Conservation (phyloP, 371 early-diverging fungal genomes). For the Pancytospora philotis region DNA sequence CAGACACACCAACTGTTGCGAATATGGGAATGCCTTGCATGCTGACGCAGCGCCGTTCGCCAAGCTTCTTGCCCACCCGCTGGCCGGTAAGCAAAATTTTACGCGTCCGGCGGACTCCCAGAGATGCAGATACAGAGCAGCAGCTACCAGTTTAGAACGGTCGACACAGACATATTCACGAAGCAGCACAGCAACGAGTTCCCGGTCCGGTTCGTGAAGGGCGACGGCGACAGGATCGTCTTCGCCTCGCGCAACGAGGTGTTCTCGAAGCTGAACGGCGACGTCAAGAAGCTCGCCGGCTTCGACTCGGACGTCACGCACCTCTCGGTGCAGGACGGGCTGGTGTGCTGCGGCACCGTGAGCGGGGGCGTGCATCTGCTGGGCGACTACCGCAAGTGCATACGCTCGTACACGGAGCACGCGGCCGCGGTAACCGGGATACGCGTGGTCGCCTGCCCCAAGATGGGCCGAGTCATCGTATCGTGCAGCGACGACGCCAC, state of each 20-base stretch:
- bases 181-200: not conserved
- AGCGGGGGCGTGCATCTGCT: conserved; percentile 29
- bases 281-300: conserved; percentile 25
- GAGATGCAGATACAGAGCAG: conserved; percentile 45
- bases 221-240: not conserved
- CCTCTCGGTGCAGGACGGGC: not conserved
- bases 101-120: too few relatives aligned
- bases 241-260: conserved; percentile 10
- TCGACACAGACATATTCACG: conserved; percentile 5
- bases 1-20: too few relatives aligned
- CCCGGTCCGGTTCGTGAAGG: not conserved
- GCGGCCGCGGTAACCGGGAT: conserved; percentile 24
- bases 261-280: conserved; percentile 2
- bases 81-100: too few relatives aligned
- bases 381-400: conserved; percentile 9
- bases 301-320: conserved; percentile 25
- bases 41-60: too few relatives aligned
- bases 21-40: too few relatives aligned
- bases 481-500: conserved; percentile 30
- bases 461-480: conserved; percentile 1
- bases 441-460: not conserved
- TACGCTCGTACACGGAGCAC: conserved; percentile 40
- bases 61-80: too few relatives aligned
- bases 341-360: conserved; percentile 27
- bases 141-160: conserved; percentile 33